Evolutionary conservation across 1,284 basidiomycete species (phyloP), one percentile per base, ranked within the genome.

Genomic region (Cutaneotrichosporon cavernicola): DNA sequence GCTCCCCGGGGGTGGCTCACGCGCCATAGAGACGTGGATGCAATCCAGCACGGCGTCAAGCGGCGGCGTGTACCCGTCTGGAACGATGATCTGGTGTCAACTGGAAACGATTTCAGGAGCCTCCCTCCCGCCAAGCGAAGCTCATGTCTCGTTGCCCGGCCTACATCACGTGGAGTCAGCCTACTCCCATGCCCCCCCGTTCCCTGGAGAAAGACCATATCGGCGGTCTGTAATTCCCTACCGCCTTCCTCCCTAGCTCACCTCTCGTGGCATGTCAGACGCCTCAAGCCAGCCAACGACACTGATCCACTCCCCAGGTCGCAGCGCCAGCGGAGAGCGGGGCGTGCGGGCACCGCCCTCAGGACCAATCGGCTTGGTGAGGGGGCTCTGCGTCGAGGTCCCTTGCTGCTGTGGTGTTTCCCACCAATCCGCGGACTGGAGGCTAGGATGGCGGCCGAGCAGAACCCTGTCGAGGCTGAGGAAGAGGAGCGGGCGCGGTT

Each of bases 201-300:
- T 2, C 26, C 26, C 26, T 26, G 26, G 26, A 26, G 26, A 13
- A 36, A 13, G 34, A 8, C 34, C 7, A 36, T 36, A 13, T 36
- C 34, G 11, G 11, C 34, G 34, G 8, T 13, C 34, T 13, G 34
- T 36, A 36, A 9, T 36, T 13, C 34, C 34, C 34, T 36, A 9
- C 34, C 34, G 5, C 7, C 2, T 36, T 13, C 8, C 11, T 36
- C 34, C 34, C 34, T 9, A 13, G 50, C 57, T 58, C 57, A 58
- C 58, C 0, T 4, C n/a, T 5, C 5, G 2, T 4, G 36, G n/a
- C 16, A 53, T 0, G 22, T 26, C 26, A 13, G 58, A 52, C 18
- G 18, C 9, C 36, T 52, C 58, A 5, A 60, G 50, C 58, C 58
- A 60, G 10, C 58, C 58, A 5, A 60, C 58, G 14, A 60, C 47